Conservation (phyloP, 768 basidiomycete species). For the Tylopilus sp. region DNA sequence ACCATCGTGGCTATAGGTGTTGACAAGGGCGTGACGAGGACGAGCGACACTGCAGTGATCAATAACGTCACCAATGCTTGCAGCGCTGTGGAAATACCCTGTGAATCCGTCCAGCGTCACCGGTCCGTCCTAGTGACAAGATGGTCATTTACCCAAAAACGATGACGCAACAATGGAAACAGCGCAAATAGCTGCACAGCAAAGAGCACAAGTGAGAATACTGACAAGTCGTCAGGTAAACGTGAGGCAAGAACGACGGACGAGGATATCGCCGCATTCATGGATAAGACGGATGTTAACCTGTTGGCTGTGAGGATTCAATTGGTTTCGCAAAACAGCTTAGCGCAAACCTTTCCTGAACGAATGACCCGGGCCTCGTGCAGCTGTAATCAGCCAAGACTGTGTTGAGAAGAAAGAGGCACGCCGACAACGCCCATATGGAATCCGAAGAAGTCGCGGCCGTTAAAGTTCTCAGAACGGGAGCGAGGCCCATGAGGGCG, state of each 20-base stretch:
- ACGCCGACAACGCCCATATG: slow-evolving; percentile 92
- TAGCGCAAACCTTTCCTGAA: slow-evolving; percentile 55
- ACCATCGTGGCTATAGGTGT: slow-evolving; percentile 52
- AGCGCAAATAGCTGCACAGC: slow-evolving; percentile 82
- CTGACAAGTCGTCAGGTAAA: slow-evolving; percentile 74
- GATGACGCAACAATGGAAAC: slow-evolving; percentile 74
- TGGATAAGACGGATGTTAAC: slow-evolving; percentile 78
- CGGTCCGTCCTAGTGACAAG: slow-evolving; percentile 8
- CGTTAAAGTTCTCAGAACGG: slow-evolving; percentile 87
- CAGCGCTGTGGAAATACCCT: slow-evolving; percentile 47
- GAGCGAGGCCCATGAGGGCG: slow-evolving; percentile 84
- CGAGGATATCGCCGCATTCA: slow-evolving; percentile 89
- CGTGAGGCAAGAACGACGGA: slow-evolving; percentile 93
- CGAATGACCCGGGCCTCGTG: slow-evolving; percentile 39
- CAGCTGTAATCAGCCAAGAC: slow-evolving; percentile 81
- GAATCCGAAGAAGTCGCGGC: slow-evolving; percentile 95
- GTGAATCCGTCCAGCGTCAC: slow-evolving; percentile 15
- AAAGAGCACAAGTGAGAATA: slow-evolving; percentile 86
- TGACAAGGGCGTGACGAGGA: slow-evolving; percentile 54
- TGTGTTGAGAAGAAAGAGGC: slow-evolving; percentile 77
- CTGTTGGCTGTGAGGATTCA: slow-evolving; percentile 40
- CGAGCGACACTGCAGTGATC: slow-evolving; percentile 48
- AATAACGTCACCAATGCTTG: slow-evolving; percentile 53
- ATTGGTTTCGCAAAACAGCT: slow-evolving; percentile 18
- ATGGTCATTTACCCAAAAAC: slow-evolving; percentile 53